Conservation (phyloP, 306 rosid species). For the Pterocarpus santalinus region DNA sequence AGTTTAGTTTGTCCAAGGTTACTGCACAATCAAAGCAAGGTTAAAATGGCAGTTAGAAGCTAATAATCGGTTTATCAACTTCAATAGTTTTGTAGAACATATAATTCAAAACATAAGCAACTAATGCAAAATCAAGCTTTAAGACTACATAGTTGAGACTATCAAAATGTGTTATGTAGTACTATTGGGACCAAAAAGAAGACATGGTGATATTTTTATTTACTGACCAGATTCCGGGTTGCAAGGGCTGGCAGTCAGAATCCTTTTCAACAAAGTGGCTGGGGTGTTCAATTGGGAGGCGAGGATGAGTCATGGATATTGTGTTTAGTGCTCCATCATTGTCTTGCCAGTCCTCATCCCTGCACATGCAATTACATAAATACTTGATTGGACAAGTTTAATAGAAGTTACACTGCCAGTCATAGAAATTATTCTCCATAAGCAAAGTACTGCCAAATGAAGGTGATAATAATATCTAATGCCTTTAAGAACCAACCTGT, state of each 20-base stretch:
- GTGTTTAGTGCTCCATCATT: conserved; percentile 98
- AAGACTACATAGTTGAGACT: conserved; percentile 12
- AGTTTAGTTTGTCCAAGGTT: conserved; percentile 3
- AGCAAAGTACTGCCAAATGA: not conserved
- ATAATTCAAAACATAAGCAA: conserved; percentile 27
- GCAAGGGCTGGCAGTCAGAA: conserved; percentile 80
- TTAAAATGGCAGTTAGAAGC: conserved; percentile 26
- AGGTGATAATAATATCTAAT: conserved; percentile 17
- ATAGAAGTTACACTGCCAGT: not conserved
- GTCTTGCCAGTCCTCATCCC: conserved; percentile 98
- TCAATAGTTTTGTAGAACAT: not conserved
- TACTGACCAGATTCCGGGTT: conserved; percentile 80
- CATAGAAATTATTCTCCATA: not conserved
- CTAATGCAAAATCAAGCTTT: conserved; percentile 29
- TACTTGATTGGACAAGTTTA: conserved; percentile 18
- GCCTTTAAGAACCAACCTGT: conserved; percentile 63
- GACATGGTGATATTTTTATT: not conserved
- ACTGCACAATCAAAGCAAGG: not conserved
- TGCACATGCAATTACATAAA: conserved; percentile 51
- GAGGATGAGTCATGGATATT: conserved; percentile 95
- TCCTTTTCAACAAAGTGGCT: conserved; percentile 71
- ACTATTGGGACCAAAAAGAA: not conserved
- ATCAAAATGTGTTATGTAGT: conserved; percentile 10
- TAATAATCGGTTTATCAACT: conserved; percentile 22
- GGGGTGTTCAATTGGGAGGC: conserved; percentile 86